Base-by-base conservation (phyloP, 331 rosid species). In the Dryas integrifolia region DNA sequence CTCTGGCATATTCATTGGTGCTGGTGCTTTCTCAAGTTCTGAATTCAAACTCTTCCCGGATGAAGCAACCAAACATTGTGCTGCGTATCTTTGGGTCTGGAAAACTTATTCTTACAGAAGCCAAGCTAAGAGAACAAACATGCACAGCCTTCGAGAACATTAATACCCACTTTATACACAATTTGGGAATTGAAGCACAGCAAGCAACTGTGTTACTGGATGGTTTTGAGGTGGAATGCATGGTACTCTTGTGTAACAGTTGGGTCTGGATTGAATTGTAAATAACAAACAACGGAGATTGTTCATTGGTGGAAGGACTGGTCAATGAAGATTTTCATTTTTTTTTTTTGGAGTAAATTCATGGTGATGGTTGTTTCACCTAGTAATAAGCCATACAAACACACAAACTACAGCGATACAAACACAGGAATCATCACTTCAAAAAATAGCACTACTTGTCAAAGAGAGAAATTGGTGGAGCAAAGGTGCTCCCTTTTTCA, bases 41-140 rank as follows among this genome's bases (percentile, higher is more conserved):
- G 98, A 92, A 83, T 96, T 96, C 13, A 96, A 90, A 84, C 81
- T 92, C 59, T 92, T 92, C 85, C 98, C 96, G 98, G 40, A 92
- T 92, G 98, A 92, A 90, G 85, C 92, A 90, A 74, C 98, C 98
- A 0, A 92, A 92, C 83, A 90, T 92, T 70, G 98, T 92, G 79
- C 85, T 92, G 69, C 98, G 90, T 14, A 92, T 92, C 49, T 92
- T 92, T 47, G 96, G 90, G 16, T 92, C 98, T 2, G 98, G 98
- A 14, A 92, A 92, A 85, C 90, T 92, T 75, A 96, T 92, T 67
- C 91, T 87, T 16, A 92, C 98, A 9, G 98, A 96, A 55, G 98
- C 96, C 2, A 92, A 92, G 98, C 96, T 92, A 85, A 92, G 98
- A 76, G 89, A 85, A 24, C 96, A 95, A 82, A 95, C 99, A 12